Base-by-base conservation (phyloP, 768 basidiomycete genomes). In the Porphyrellus cyaneotinctus region DNA sequence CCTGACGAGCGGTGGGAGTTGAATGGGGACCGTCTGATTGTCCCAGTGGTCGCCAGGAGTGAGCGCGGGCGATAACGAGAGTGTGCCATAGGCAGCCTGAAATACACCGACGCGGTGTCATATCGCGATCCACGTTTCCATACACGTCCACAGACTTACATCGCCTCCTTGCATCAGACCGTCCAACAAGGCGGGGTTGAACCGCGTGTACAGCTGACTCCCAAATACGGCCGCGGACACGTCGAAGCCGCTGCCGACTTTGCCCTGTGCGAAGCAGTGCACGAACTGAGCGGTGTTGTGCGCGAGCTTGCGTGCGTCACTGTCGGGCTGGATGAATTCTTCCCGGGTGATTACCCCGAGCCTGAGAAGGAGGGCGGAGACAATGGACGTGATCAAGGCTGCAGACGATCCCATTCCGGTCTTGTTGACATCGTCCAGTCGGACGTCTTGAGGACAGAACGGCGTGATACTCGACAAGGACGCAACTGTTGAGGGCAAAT, bases 391-490 rank as follows among this genome's bases (percentile, higher is more conserved):
- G 67, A 97, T 97, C 57, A 99, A 80, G 0, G 97, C 93, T 6
- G 97, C 97, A 3, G 94, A 97, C 7, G 95, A 97, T 36, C 97
- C 97, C 43, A 98, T 82, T 10, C 97, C 97, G 0, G 97, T 98
- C 74, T 99, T 99, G 79, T 97, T 94, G n/a, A 95, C 95, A 45
- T 90, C 74, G 1, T 78, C 72, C 33, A 99, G 75, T 1, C 70
- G 72, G 43, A 87, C 85, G 51, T 83, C 80, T 15, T 89, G 85
- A 23, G 78, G 75, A 30, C 74, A 76, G 74, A 98, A 97, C 0
- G 90, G 88, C 4, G 83, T 73, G n/a, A 97, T 81, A 44, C 78
- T 72, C 1, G 75, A 66, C 26, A 97, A 78, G 0, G 87, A 89
- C 0, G 70, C 73, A 30, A 87, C 70, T 1, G 82, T 84, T 26